phyloP scores from a whole-genome alignment of 2,329 filamentous ascomycete species.

The Aspergillus viridinutans region DNA sequence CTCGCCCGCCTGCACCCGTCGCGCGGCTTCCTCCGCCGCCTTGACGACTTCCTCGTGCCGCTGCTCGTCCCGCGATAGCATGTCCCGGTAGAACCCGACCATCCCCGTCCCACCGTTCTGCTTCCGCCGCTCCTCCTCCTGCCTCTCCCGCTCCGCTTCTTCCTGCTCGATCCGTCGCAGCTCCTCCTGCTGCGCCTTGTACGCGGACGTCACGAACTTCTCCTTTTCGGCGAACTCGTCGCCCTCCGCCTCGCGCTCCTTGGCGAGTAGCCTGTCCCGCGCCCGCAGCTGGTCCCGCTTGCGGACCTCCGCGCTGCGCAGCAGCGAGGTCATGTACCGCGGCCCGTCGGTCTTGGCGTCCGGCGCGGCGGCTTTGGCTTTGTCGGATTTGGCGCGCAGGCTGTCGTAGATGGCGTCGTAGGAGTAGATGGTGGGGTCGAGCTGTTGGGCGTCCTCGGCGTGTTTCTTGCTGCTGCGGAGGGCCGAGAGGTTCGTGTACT shows the following conservation, averaged over 20 bases:
- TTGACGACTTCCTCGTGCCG: slow-evolving; percentile 55
- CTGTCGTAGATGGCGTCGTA: slow-evolving; percentile 49
- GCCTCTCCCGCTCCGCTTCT: slow-evolving; percentile 51
- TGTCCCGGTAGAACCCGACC: slow-evolving; percentile 57
- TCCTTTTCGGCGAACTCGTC: slow-evolving; percentile 64
- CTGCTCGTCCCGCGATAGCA: slow-evolving; percentile 56
- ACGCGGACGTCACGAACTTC: slow-evolving; percentile 62
- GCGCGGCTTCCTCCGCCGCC: slow-evolving; percentile 46
- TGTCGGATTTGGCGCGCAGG: slow-evolving; percentile 38
- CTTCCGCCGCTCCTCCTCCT: slow-evolving; percentile 49
- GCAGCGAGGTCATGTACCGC: slow-evolving; percentile 58
- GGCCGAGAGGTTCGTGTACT: slow-evolving; percentile 44
- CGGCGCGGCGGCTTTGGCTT: slow-evolving; percentile 17
- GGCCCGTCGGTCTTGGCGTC: slow-evolving; percentile 35
- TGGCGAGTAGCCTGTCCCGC: slow-evolving; percentile 56
- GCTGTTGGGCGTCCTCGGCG: slow-evolving; percentile 38
- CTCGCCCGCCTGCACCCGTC: slow-evolving; percentile 32
- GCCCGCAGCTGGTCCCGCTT: slow-evolving; percentile 62
- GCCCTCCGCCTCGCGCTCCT: slow-evolving; percentile 61
- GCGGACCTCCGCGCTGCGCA: slow-evolving; percentile 57
- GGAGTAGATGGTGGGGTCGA: slow-evolving; percentile 48
- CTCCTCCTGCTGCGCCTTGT: slow-evolving; percentile 62
- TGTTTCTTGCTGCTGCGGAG: slow-evolving; percentile 45
- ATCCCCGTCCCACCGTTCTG: slow-evolving; percentile 50
- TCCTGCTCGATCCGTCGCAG: slow-evolving; percentile 54